These are phyloP conservation scores for Amylostereum chailletii DNA, from an alignment of 1,284 basidiomycete genomes.

Conservation along the genomic window DNA sequence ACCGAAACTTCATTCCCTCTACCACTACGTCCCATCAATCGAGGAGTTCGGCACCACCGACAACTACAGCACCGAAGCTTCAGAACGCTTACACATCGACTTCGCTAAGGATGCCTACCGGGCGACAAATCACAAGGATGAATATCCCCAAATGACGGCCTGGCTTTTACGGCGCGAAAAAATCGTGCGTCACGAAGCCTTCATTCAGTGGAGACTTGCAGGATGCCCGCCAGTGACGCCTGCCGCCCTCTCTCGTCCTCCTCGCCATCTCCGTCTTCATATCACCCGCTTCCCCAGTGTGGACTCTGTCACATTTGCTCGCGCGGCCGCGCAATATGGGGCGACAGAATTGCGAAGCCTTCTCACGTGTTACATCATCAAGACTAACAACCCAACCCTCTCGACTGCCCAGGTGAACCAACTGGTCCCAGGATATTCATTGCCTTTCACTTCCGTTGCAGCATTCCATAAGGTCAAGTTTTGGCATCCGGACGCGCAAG, in stretches of 20 bases:
- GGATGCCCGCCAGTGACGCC: not conserved
- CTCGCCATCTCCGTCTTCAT: not conserved
- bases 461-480: not conserved
- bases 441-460: not conserved
- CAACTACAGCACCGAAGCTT: conserved; percentile 23
- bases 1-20: conserved; percentile 17
- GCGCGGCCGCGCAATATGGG: not conserved
- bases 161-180: conserved; percentile 24
- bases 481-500: not conserved
- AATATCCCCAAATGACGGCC: conserved; percentile 23
- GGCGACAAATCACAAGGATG: conserved; percentile 22
- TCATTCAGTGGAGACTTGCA: not conserved
- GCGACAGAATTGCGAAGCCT: not conserved
- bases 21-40: conserved; percentile 22
- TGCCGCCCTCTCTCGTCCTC: not conserved
- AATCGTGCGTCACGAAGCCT: conserved; percentile 3
- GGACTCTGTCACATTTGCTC: not conserved
- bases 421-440: not conserved
- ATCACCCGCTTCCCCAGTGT: not conserved
- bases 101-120: conserved; percentile 23
- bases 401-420: not conserved
- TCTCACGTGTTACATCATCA: not conserved
- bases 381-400: not conserved
- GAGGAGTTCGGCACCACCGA: conserved; percentile 19
- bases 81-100: conserved; percentile 24